Evolutionary conservation across 2,329 filamentous ascomycete species (phyloP), one percentile per base, ranked within the genome.

Genomic region (Pleoardoris graminearum): DNA sequence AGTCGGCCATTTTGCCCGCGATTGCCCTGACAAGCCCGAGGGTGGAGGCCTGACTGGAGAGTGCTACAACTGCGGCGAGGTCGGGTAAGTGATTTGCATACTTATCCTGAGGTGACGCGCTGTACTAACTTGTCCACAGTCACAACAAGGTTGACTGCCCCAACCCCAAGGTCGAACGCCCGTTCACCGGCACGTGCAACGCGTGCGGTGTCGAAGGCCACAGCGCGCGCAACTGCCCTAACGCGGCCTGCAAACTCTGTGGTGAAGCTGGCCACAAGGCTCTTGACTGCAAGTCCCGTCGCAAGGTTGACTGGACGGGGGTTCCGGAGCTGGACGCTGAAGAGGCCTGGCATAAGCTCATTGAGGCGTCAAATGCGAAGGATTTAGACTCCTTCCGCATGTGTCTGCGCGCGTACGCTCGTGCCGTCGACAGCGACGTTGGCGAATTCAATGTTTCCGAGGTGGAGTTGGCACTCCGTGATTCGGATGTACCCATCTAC

Each of bases 121-220:
- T 16, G 25, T 33, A 11, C 36, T 48, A 25, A 41, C 27, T 17
- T 7, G 16, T 30, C 17, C 7, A 38, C 22, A 52, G 50, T 12
- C 85, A 88, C 76, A 83, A 77, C 71, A 87, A 85, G 71, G 72
- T 78, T 1, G 85, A 88, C 7, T 88, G 85, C 62, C 62, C 82
- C 16, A 84, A 86, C 50, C 79, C 80, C 14, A 74, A 72, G 22
- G 79, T 82, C 47, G 75, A 79, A 51, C 76, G 76, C 47, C 66
- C 74, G 11, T 82, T 82, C 66, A 77, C 76, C 42, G 83, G 85
- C 3, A 80, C 75, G 8, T 90, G 87, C 74, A 82, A 81, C 56
- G 76, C 82, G 69, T 85, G 83, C 59, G 72, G 77, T 14, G 62
- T 79, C 52, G 67, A 76, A 29, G 83, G 83, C 17, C 83, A 86